Base-by-base conservation (phyloP, 345 rosid genomes). In the Reutealis trisperma region DNA sequence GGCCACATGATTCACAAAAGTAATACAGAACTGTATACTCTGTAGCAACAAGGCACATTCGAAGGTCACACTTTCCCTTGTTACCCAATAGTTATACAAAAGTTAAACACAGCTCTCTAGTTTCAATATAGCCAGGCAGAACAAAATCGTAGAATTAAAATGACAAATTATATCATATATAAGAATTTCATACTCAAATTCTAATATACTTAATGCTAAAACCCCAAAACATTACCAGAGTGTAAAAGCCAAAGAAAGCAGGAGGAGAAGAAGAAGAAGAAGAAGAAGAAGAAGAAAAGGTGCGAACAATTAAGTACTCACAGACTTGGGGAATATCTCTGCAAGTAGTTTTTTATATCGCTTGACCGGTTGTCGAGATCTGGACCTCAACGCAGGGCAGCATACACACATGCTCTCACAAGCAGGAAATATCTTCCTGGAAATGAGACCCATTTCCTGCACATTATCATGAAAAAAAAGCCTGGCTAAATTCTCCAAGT, bases 301-400 rank as follows among this genome's bases (percentile, higher is more conserved):
- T 2, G 15, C 1, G 8, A 24, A 25, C 6, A 15, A 44, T 5
- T n/a, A 66, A 65, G 73, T 41, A 79, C 99, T 90, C 84, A 93
- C 99, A 60, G 93, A 87, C 82, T 90, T 96, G 30, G 97, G 97
- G 84, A 93, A 96, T 88, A 96, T 92, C 80, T 96, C 98, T 1
- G 92, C 84, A 47, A 96, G 96, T 81, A 96, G 77, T 62, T 93
- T 96, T 85, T 92, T 96, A 85, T 96, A 96, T 52, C 98, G 93
- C 86, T 96, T 96, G 27, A 96, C 99, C 2, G 99, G 98, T 83
- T 96, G 98, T 34, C 97, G 89, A 81, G 99, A 96, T 88, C 98
- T 91, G 22, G 99, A 89, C 87, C 98, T 90, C 87, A 93, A 84
- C 78, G 99, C 97, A 78, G 99, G 99, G 84, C 98, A 96, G 78